Evolutionary conservation across 164 flowering plant genomes (phyloP).

Genomic region (Euptelea pleiosperma): DNA sequence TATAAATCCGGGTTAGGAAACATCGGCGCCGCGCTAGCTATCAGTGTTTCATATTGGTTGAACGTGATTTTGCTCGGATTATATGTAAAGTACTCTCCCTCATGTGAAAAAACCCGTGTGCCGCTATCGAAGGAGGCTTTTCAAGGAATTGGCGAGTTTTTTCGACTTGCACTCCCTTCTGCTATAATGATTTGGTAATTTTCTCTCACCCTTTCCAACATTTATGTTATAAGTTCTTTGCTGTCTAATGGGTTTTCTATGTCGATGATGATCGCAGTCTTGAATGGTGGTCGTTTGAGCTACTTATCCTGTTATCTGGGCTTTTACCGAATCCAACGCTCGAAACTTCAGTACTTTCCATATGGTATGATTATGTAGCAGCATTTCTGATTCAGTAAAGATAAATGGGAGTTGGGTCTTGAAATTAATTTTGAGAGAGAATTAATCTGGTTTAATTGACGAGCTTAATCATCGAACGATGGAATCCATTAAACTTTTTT

Average conservation of each 20-base stretch:
- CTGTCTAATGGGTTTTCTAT: background rate
- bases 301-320: conserved; percentile 65
- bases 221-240: background rate
- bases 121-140: conserved; percentile 59
- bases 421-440: too few species aligned
- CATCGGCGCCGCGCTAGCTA: conserved; percentile 46
- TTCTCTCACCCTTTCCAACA: background rate
- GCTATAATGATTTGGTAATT: conserved; percentile 79
- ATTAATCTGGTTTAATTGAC: too few species aligned
- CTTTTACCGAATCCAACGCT: conserved; percentile 66
- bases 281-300: conserved; percentile 85
- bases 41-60: conserved; percentile 44
- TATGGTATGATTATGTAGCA: conserved; percentile 41
- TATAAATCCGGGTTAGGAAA: conserved; percentile 39
- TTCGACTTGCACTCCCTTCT: conserved; percentile 75
- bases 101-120: conserved; percentile 58
- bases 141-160: conserved; percentile 50
- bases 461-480: too few species aligned
- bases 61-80: conserved; percentile 36
- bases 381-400: background rate
- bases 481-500: too few species aligned
- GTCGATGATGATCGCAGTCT: conserved; percentile 42
- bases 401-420: too few species aligned
- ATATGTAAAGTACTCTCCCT: conserved; percentile 37
- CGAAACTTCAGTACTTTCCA: conserved; percentile 75